Base-by-base conservation (phyloP, 2,329 filamentous ascomycete species). In the Penicillium capsulatum region DNA sequence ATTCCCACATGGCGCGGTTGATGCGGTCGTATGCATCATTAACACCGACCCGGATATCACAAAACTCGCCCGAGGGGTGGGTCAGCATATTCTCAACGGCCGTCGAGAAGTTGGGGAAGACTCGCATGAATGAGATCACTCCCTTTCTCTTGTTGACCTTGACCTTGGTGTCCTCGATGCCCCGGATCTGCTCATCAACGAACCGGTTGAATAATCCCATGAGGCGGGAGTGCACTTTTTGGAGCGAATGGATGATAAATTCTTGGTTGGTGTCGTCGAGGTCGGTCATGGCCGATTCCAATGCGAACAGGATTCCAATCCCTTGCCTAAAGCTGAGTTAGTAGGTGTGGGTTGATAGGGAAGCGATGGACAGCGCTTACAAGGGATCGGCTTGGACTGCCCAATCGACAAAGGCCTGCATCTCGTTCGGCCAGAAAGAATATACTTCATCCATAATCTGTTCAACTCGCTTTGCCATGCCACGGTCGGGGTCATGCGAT, bases 141-240 rank as follows among this genome's bases (percentile, higher is more conserved):
- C 92, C 91, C 69, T 94, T 96, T 52, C 92, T 84, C 73, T 97
- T 97, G 73, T 95, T 96, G 67, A 96, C 89, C 72, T 96, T 96
- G 64, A 98, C 91, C 67, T 97, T 97, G 27, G 90, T 97, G 46
- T 97, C 92, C 67, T 97, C 92, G 48, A 97, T 95, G 4, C 89
- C 90, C 17, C 87, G 86, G 43, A 97, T 85, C 63, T 98, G 92
- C 49, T 95, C 88, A 51, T 97, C 91, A 7, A 97, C 81, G 55
- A 97, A 96, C 47, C 86, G 88, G 45, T 77, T 81, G 69, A 95
- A 96, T 2, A 86, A 78, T 2, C 78, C 76, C 51, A 84, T 80
- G 13, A 97, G 72, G 29, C 78, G 79, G 40, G 80, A 77, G 52
- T 92, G 86, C 7, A 94, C 71, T 58, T 87, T 89, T 54, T 92